Base-by-base conservation (phyloP, 2,329 filamentous ascomycete genomes). In the Balansia obtecta region DNA sequence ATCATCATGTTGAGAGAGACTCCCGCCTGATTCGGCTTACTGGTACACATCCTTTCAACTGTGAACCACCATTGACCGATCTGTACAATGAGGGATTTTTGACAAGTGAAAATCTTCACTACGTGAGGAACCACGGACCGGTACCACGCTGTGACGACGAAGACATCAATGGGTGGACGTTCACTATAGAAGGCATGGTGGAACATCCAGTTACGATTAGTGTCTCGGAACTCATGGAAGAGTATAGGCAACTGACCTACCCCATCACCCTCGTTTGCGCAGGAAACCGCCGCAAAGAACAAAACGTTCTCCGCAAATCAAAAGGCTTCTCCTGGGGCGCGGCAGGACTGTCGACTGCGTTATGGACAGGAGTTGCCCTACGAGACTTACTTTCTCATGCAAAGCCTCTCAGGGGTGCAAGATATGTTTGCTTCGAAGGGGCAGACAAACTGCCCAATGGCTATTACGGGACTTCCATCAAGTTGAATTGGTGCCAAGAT, bases 301-400 rank as follows among this genome's bases (percentile, higher is more conserved):
- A 95, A 63, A 96, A 96, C 58, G 75, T 88, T 48, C 86, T 95
- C 3, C 77, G 88, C 15, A 95, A 95, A 65, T 88, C 86, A 1
- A 94, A 95, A 60, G 90, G 90, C 0, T 96, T 96, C 68, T 95
- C 88, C 2, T 96, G 90, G 90, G 90, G 90, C 37, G 75, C 90
- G 1, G 89, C 87, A 4, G 90, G 89, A 22, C 65, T 96, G 6
- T 94, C 88, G 0, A 96, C 88, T 0, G 88, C 88, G 0, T 69
- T 95, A 0, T 96, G 87, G 75, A 96, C 90, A 0, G 90, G 90
- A 20, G 85, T 89, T 1, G 71, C 83, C 40, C 80, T 95, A 65
- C 74, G 73, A 1, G 84, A 91, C 53, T 67, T 95, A 4, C 71
- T 95, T 15, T 74, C 72, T 52, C 74, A 72, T 54, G 88, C 88